Conservation (phyloP, 2,329 filamentous ascomycete genomes). For the Zasmidium cellare region DNA sequence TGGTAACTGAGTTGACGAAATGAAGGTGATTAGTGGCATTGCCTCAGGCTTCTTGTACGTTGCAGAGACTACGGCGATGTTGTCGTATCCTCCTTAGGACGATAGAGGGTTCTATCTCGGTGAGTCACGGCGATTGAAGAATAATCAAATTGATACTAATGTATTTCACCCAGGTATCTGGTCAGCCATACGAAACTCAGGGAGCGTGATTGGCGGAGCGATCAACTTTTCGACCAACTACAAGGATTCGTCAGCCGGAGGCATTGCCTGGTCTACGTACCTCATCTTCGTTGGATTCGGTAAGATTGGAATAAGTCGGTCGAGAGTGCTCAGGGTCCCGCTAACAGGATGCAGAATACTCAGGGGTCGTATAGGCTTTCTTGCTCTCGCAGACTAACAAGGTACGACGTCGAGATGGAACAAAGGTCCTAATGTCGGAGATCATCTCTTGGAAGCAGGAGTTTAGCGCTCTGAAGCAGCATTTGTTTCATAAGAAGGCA, state of each 20-base stretch:
- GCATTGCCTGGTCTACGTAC: constrained; percentile 35
- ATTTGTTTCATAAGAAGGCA: constrained; percentile 31
- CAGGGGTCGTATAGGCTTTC: constrained; percentile 34
- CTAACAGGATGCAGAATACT: constrained; percentile 18
- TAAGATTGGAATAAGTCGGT: constrained; percentile 2
- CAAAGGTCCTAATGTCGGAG: constrained; percentile 22
- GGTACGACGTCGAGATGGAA: constrained; percentile 30
- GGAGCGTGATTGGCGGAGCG: constrained; percentile 37
- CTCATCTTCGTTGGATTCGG: constrained; percentile 34
- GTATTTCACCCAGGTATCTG: constrained; percentile 25
- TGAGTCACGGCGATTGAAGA: not conserved
- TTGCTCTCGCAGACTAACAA: constrained; percentile 28
- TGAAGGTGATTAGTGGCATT: constrained; percentile 23
- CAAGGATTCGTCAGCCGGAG: constrained; percentile 20
- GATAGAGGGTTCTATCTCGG: constrained; percentile 36
- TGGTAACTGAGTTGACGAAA: not conserved
- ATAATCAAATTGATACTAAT: not conserved
- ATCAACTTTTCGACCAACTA: constrained; percentile 37
- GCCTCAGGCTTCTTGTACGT: constrained; percentile 32
- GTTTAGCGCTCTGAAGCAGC: constrained; percentile 24
- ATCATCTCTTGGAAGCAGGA: constrained; percentile 22
- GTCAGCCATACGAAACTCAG: constrained; percentile 37
- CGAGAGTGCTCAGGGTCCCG: too few species aligned
- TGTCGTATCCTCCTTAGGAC: constrained; percentile 38
- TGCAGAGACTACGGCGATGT: constrained; percentile 39